A percentile compares a stretch with the other conserved stretches of the same genome.
Evolutionary conservation across 176 grass and related monocot genomes (phyloP).

Genomic region (Dendrocalamus sinicus): DNA sequence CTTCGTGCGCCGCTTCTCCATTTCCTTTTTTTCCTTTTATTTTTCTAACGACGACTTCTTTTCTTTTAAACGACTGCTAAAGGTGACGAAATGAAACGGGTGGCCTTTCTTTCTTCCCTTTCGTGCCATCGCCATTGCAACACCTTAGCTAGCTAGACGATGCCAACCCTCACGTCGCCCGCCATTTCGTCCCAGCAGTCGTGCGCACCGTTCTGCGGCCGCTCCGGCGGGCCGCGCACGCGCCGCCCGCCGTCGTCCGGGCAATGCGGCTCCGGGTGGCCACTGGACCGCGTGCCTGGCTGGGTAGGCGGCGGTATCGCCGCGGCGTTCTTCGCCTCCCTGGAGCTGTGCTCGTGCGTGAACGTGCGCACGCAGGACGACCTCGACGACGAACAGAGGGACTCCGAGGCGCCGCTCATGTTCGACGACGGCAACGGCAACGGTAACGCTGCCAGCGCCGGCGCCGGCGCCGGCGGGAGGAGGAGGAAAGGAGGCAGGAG

Average conservation of each 20-base stretch:
- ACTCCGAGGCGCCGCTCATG: slow-evolving; percentile 58
- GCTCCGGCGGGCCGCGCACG: slow-evolving; percentile 23
- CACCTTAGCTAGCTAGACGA: slow-evolving; percentile 11
- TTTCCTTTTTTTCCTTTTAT: not conserved
- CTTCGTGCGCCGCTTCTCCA: not conserved
- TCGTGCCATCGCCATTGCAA: slow-evolving; percentile 15
- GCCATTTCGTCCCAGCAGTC: slow-evolving; percentile 35
- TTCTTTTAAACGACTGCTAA: slow-evolving; percentile 26
- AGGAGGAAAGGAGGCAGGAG: slow-evolving; percentile 15
- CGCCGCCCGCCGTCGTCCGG: slow-evolving; percentile 27
- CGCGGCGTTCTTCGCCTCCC: slow-evolving; percentile 75
- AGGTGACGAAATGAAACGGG: not conserved
- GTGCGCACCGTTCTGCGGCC: slow-evolving; percentile 38
- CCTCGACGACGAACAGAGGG: slow-evolving; percentile 56
- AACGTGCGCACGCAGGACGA: slow-evolving; percentile 76
- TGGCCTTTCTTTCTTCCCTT: not conserved
- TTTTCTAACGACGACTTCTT: not conserved
- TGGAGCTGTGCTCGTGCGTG: slow-evolving; percentile 80
- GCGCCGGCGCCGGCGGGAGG: not conserved
- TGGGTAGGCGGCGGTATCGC: slow-evolving; percentile 79
- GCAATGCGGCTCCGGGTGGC: slow-evolving; percentile 41
- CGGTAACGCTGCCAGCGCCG: not conserved
- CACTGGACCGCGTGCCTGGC: slow-evolving; percentile 63
- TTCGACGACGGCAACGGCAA: slow-evolving; percentile 32
- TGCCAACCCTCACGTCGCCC: slow-evolving; percentile 46